Evolutionary conservation across 345 rosid genomes (phyloP), one percentile per base, ranked within the genome.

Genomic region (Capsella bursapastoris): DNA sequence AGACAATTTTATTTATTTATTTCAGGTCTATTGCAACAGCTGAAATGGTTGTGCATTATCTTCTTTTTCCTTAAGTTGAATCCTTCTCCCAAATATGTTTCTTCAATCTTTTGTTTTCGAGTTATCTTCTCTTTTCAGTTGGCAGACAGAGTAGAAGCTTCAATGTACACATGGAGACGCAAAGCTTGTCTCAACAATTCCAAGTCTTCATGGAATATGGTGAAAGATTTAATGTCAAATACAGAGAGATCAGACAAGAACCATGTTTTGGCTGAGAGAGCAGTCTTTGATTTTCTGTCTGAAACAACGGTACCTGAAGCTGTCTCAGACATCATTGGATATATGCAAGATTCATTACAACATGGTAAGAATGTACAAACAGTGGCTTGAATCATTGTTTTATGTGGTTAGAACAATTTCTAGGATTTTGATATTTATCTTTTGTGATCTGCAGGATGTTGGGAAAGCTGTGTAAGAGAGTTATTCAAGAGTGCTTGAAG

Each of bases 91-190:
- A 22, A 22, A 1, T 22, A 1, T 22, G 25, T 22, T 22, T 22
- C 25, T 22, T 22, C 25, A 22, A 22, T 22, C 25, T 22, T 22
- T 22, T 22, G 25, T 22, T 22, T 22, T 22, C 25, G 25, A 22
- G 1, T 22, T 22, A 22, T 22, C 25, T 22, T 22, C 25, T 22
- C 25, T 22, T 22, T 95, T 13, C 83, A 86, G 84, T 88, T 89
- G 15, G 98, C 92, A 32, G 93, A 92, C 71, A 79, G 76, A 37
- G 84, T 89, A 8, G 99, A 95, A 68, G 92, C 94, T 65, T 89
- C 99, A 0, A 92, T 92, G 91, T 90, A 90, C 72, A 95, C 88
- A 50, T 95, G 99, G 99, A 87, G 96, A 71, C 90, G 94, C 18
- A 96, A 92, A 82, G 93, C 91, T 7, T 87, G 93, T 81, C 48